phyloP scores from a whole-genome alignment of 129 eudicot genomes.

The Artemisia argyi region DNA sequence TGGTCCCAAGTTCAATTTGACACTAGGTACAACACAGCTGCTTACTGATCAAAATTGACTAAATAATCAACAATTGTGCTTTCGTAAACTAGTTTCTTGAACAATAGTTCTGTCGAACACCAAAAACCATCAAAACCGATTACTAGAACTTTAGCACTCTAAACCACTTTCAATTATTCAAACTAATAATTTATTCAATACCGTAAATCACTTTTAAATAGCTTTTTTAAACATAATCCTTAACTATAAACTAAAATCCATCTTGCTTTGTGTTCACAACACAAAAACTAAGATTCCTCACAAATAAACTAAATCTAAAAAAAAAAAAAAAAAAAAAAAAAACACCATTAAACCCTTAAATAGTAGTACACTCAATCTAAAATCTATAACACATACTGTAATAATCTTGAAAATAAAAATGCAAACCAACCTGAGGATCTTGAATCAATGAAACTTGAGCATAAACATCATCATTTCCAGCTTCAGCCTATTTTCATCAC shows the following conservation, averaged over 20 bases:
- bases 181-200: no score
- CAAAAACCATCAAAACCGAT: no score
- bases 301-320: background rate
- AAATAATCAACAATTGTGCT: no score
- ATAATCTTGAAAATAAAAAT: conserved; percentile 12
- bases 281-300: conserved; percentile 4
- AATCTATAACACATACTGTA: no score
- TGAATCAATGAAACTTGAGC: conserved; percentile 81
- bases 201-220: background rate
- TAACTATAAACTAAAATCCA: background rate
- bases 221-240: background rate
- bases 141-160: no score
- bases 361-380: no score
- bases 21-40: no score
- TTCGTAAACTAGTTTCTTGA: no score
- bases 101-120: no score
- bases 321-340: background rate
- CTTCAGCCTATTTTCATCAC: conserved; percentile 60
- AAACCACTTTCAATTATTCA: no score
- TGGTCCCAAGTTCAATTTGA: background rate
- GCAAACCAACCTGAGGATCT: conserved; percentile 61
- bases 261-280: background rate
- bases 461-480: conserved; percentile 83
- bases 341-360: background rate
- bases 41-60: no score